Evolutionary conservation across 805 yeast genomes (phyloP).

Genomic region (Pichia heedii): DNA sequence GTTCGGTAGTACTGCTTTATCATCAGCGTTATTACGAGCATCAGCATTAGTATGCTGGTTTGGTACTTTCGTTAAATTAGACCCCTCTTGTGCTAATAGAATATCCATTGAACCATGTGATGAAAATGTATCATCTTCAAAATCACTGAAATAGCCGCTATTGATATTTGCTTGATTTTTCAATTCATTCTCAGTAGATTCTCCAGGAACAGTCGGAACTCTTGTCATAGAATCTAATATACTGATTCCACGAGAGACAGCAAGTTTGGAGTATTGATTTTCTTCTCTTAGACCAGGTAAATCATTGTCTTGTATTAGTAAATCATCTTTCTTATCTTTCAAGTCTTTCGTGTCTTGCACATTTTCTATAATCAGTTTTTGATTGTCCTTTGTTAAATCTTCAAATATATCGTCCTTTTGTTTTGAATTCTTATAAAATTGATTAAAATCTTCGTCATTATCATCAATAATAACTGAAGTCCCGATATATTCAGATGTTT

Average conservation of each 20-base stretch:
- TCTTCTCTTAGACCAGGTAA: neutral
- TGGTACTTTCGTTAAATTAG: too few relatives aligned
- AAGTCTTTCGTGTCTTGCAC: slow-evolving; percentile 1
- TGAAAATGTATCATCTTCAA: neutral
- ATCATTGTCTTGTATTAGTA: too few relatives aligned
- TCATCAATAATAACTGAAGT: slow-evolving; percentile 3
- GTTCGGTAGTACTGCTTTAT: neutral
- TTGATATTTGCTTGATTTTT: too few relatives aligned
- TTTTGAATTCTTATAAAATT: neutral
- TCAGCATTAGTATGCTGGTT: too few relatives aligned
- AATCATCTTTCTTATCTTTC: neutral
- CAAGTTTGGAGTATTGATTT: neutral
- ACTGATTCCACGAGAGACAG: slow-evolving; percentile 1
- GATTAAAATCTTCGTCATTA: slow-evolving; percentile 2
- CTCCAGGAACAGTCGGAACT: slow-evolving; percentile 1
- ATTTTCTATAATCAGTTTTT: too few relatives aligned
- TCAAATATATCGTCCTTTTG: neutral
- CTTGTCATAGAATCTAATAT: neutral
- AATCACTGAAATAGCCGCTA: neutral
- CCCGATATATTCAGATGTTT: slow-evolving; percentile 6
- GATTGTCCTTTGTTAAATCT: too few relatives aligned
- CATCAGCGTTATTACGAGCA: too few relatives aligned
- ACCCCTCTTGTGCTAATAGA: too few relatives aligned
- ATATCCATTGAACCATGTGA: too few relatives aligned
- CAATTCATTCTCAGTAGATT: neutral